These are phyloP conservation scores for Huiozyma sinensis DNA, from an alignment of 805 yeast species.

Conservation along the genomic window DNA sequence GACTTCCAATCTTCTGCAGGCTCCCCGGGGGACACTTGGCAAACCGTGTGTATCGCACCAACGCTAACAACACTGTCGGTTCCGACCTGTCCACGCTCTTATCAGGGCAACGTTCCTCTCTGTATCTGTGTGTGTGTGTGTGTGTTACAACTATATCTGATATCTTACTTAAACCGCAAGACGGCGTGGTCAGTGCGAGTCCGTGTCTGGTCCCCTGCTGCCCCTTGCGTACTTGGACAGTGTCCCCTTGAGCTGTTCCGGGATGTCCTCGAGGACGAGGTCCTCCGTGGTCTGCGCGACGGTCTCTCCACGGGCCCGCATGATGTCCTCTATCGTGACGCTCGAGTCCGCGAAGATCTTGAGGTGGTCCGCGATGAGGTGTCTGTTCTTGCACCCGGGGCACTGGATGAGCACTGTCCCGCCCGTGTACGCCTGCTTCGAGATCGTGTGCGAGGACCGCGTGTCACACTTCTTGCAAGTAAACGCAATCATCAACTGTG, in stretches of 20 bases:
- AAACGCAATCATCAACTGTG: constrained; percentile 77
- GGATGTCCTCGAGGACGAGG: constrained; percentile 38
- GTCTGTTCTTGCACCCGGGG: constrained; percentile 83
- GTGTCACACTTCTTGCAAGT: constrained; percentile 83
- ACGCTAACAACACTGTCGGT: too few species aligned
- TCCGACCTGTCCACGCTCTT: not conserved
- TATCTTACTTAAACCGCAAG: too few species aligned
- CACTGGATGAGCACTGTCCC: constrained; percentile 88
- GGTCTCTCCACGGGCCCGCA: constrained; percentile 65
- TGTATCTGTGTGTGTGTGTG: not conserved
- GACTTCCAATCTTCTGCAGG: too few species aligned
- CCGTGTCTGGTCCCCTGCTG: constrained; percentile 10
- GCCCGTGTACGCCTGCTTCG: constrained; percentile 79
- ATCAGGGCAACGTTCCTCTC: not conserved
- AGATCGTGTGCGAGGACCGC: constrained; percentile 79
- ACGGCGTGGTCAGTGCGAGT: constrained; percentile 5
- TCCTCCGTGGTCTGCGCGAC: constrained; percentile 57
- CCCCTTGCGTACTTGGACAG: constrained; percentile 4
- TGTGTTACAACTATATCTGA: not conserved
- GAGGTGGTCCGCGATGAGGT: constrained; percentile 80
- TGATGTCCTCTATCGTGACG: constrained; percentile 69
- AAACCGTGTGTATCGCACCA: too few species aligned
- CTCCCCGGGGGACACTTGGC: too few species aligned
- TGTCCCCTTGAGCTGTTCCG: constrained; percentile 23
- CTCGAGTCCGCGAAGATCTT: constrained; percentile 69